These are phyloP conservation scores for Cercospora sesami DNA, from an alignment of 2,329 filamentous ascomycete species.

Conservation along the genomic window DNA sequence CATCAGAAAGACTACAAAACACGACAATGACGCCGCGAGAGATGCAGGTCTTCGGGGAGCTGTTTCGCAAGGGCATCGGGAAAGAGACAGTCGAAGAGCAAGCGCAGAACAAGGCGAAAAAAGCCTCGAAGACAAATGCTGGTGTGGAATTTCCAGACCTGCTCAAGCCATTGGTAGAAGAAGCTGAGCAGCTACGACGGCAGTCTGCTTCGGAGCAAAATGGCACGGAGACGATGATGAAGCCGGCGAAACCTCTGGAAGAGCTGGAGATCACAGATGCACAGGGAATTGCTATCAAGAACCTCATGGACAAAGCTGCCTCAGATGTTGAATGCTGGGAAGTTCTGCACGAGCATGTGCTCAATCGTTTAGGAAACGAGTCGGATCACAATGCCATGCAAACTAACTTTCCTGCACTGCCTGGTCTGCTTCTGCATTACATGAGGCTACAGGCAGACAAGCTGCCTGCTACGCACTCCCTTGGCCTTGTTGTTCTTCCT, in stretches of 20 bases:
- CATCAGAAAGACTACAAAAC: constrained; percentile 19
- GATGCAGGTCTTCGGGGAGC: constrained; percentile 23
- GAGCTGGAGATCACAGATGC: constrained; percentile 18
- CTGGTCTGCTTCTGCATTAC: constrained; percentile 27
- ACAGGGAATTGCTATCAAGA: constrained; percentile 49
- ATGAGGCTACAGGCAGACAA: constrained; percentile 44
- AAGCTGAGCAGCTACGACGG: constrained; percentile 21
- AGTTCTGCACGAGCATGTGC: constrained; percentile 66
- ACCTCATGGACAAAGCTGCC: constrained; percentile 55
- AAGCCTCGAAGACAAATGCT: background rate
- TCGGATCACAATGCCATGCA: background rate
- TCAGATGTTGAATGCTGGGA: constrained; percentile 68
- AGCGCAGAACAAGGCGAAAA: background rate
- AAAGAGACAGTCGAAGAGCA: constrained; percentile 7
- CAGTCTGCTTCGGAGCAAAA: background rate
- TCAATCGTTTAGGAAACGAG: constrained; percentile 43
- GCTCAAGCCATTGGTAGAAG: constrained; percentile 27
- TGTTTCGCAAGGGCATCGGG: constrained; percentile 21
- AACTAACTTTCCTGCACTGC: constrained; percentile 17
- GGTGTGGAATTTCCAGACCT: constrained; percentile 22
- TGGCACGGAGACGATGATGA: background rate
- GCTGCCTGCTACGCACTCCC: constrained; percentile 59
- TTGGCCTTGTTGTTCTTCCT: constrained; percentile 63
- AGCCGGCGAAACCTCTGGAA: background rate
- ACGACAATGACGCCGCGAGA: constrained; percentile 29